These are phyloP conservation scores for Astrocystis sublimbata DNA, from an alignment of 495 filamentous ascomycete genomes.

Conservation along the genomic window DNA sequence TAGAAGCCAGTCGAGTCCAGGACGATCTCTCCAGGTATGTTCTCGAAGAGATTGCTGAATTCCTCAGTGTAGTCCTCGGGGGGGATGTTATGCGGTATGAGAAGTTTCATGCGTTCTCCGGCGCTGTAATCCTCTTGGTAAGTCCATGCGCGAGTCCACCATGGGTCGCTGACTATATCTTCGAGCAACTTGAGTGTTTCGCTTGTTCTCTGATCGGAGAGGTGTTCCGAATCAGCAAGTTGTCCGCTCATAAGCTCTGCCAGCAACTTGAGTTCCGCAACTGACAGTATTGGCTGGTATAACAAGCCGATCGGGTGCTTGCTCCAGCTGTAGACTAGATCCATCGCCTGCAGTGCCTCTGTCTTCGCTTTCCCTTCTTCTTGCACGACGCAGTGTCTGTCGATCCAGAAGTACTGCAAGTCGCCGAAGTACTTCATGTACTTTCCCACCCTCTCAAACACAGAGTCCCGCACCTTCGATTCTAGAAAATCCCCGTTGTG, in stretches of 20 bases:
- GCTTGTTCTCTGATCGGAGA: background rate
- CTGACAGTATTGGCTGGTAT: background rate
- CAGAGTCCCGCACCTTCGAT: background rate
- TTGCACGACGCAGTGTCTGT: conserved; percentile 34
- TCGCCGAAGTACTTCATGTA: background rate
- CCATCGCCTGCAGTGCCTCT: conserved; percentile 31
- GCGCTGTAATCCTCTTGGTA: conserved; percentile 14
- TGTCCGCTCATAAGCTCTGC: background rate
- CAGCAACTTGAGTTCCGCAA: conserved; percentile 1
- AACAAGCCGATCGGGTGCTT: conserved; percentile 15
- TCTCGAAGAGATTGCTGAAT: background rate
- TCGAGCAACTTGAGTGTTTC: conserved; percentile 1
- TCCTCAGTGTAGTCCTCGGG: background rate
- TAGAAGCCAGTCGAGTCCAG: conserved; percentile 8
- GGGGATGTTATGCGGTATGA: conserved; percentile 3
- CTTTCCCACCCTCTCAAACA: background rate
- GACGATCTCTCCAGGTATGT: conserved; percentile 1
- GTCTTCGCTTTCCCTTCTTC: conserved; percentile 24
- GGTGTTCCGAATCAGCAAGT: background rate
- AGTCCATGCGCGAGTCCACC: conserved; percentile 16
- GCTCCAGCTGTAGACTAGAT: conserved; percentile 29
- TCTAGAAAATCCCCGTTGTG: background rate
- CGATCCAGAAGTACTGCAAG: conserved; percentile 30
- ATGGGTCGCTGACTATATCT: background rate
- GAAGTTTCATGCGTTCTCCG: background rate